Percentiles rank a stretch among this genome's conserved stretches.
phyloP scores from a whole-genome alignment of 192 early-diverging fungal genomes.

The Backusella tarrabulga region DNA sequence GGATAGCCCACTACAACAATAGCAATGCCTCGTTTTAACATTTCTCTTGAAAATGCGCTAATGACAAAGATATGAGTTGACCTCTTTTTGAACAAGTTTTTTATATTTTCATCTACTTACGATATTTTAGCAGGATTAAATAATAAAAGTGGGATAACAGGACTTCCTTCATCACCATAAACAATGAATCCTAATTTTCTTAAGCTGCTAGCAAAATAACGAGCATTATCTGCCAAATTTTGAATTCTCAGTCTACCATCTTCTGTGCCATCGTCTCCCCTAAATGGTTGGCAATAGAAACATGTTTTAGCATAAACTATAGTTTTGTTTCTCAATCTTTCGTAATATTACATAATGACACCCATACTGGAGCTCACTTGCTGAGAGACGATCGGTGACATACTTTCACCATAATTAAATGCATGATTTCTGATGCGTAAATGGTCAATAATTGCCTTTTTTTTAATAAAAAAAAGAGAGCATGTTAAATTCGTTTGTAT shows the following conservation, averaged over 20 bases:
- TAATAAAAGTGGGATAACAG: slow-evolving; percentile 81
- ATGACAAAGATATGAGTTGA: not conserved
- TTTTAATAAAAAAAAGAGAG: not conserved
- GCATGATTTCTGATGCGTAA: slow-evolving; percentile 71
- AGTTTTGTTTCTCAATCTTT: not conserved
- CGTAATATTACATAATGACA: slow-evolving; percentile 50
- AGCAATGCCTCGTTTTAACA: slow-evolving; percentile 81
- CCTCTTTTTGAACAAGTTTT: not conserved
- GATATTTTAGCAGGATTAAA: slow-evolving; percentile 89
- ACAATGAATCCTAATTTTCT: slow-evolving; percentile 83
- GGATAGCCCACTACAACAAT: slow-evolving; percentile 98
- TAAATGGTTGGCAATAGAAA: slow-evolving; percentile 15
- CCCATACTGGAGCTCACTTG: slow-evolving; percentile 79
- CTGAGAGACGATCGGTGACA: slow-evolving; percentile 72
- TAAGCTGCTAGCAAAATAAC: slow-evolving; percentile 72
- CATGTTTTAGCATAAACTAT: not conserved
- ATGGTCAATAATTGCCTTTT: slow-evolving; percentile 64
- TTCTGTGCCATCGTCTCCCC: slow-evolving; percentile 55
- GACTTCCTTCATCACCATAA: slow-evolving; percentile 74
- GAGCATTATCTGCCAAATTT: slow-evolving; percentile 72
- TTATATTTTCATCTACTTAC: not conserved
- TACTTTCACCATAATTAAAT: slow-evolving; percentile 77
- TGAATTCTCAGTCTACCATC: slow-evolving; percentile 80
- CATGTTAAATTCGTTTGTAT: not conserved
- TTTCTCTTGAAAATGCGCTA: slow-evolving; percentile 90